Conservation (phyloP, 2,329 filamentous ascomycete species). For the Akanthomyces muscarius region DNA sequence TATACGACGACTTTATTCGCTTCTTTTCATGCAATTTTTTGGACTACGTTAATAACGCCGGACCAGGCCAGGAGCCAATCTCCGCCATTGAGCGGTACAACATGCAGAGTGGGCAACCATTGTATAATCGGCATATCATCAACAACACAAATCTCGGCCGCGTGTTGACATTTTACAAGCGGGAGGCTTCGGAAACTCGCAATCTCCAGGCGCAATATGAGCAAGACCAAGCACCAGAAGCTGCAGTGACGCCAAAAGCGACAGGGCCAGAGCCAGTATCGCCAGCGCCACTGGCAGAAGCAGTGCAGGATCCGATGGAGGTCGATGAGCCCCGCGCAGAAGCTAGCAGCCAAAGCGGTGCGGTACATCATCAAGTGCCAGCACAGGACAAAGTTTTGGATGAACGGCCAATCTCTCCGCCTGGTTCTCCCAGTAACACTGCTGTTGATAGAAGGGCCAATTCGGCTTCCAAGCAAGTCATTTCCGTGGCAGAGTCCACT, state of each 20-base stretch:
- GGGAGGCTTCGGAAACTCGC: constrained; percentile 25
- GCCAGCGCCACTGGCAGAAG: not conserved
- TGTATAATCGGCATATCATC: constrained; percentile 33
- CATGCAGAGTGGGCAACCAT: constrained; percentile 25
- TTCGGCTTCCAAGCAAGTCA: not conserved
- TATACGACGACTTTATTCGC: constrained; percentile 53
- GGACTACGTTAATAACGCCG: constrained; percentile 34
- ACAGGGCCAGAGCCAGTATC: not conserved
- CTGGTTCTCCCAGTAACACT: not conserved
- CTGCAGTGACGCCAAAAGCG: not conserved
- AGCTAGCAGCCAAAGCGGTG: not conserved
- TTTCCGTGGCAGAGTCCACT: not conserved
- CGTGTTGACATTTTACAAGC: constrained; percentile 32
- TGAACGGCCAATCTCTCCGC: not conserved
- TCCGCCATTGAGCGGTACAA: constrained; percentile 42
- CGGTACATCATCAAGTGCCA: not conserved
- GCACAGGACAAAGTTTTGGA: not conserved
- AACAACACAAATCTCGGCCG: constrained; percentile 32
- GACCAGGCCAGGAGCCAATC: constrained; percentile 27
- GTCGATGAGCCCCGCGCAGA: not conserved
- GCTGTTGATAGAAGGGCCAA: not conserved
- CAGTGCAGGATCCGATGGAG: not conserved
- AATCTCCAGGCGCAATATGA: not conserved
- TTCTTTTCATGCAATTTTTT: constrained; percentile 40
- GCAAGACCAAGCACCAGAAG: not conserved